Conservation (phyloP, 1,284 basidiomycete species). For the Melanopsichium pennsylvanicum region DNA sequence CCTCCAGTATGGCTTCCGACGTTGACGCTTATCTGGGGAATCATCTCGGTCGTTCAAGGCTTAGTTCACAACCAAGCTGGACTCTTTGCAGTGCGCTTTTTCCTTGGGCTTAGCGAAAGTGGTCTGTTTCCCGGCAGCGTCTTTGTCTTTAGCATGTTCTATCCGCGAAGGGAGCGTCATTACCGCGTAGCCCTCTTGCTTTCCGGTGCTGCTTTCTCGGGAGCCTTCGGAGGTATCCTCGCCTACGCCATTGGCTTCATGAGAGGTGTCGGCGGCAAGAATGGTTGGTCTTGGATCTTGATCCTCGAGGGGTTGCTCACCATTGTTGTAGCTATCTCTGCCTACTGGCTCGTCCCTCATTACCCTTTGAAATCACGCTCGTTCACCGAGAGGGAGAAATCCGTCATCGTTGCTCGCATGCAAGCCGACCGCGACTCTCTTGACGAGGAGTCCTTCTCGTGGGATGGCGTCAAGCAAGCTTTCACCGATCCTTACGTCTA, state of each 20-base stretch:
- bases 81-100: constrained; percentile 72
- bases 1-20: constrained; percentile 74
- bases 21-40: constrained; percentile 72
- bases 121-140: constrained; percentile 72
- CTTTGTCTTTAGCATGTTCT: constrained; percentile 74
- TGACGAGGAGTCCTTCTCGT: constrained; percentile 65
- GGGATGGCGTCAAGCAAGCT: constrained; percentile 67
- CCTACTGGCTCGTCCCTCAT: constrained; percentile 72
- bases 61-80: constrained; percentile 71
- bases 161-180: constrained; percentile 72
- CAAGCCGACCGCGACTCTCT: constrained; percentile 72
- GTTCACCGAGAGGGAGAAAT: constrained; percentile 70
- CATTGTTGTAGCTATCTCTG: constrained; percentile 68
- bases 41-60: constrained; percentile 73
- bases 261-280: constrained; percentile 71
- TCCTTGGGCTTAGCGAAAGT: constrained; percentile 64
- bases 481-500: constrained; percentile 73
- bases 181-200: constrained; percentile 73
- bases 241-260: constrained; percentile 73
- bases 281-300: constrained; percentile 70
- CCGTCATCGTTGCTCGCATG: constrained; percentile 69
- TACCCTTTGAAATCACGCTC: constrained; percentile 71
- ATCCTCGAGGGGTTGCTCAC: constrained; percentile 73
- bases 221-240: constrained; percentile 66
- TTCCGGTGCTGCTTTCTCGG: constrained; percentile 40